phyloP scores from a whole-genome alignment of 345 rosid species.

The Sonneratia alba region DNA sequence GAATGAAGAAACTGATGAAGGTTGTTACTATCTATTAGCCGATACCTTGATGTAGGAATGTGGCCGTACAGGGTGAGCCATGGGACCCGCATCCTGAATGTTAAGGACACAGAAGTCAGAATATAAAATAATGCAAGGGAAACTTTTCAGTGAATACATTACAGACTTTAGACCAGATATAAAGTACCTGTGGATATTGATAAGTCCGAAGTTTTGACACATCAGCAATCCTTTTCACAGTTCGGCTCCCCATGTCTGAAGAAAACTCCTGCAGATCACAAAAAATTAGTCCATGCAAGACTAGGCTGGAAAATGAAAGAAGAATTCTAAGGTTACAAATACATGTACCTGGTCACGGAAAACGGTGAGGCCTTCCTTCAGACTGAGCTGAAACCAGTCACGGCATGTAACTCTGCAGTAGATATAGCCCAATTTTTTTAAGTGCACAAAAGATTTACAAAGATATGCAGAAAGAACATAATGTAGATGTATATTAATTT shows the following conservation, averaged over 20 bases:
- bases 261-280: slow-evolving; percentile 66
- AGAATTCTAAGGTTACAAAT: slow-evolving; percentile 1
- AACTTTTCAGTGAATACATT: not conserved
- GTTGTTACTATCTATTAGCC: not conserved
- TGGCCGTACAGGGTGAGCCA: slow-evolving; percentile 99
- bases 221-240: slow-evolving; percentile 92
- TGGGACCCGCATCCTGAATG: slow-evolving; percentile 91
- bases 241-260: slow-evolving; percentile 97
- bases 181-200: slow-evolving; percentile 83
- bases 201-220: slow-evolving; percentile 81
- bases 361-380: slow-evolving; percentile 99
- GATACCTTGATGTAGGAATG: slow-evolving; percentile 96
- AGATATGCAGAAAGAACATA: not conserved
- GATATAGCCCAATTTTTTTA: not conserved
- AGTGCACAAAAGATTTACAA: not conserved
- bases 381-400: slow-evolving; percentile 98
- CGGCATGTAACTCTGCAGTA: slow-evolving; percentile 92
- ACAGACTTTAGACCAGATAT: not conserved
- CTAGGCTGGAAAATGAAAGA: not conserved
- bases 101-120: slow-evolving; percentile 3
- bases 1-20: not conserved
- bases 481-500: not conserved
- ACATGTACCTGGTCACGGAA: slow-evolving; percentile 80
- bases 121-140: not conserved
- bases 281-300: not conserved